Percentiles rank a stretch among this genome's conserved stretches.
phyloP scores from a whole-genome alignment of 306 rosid species.

The Corylus heterophylla region DNA sequence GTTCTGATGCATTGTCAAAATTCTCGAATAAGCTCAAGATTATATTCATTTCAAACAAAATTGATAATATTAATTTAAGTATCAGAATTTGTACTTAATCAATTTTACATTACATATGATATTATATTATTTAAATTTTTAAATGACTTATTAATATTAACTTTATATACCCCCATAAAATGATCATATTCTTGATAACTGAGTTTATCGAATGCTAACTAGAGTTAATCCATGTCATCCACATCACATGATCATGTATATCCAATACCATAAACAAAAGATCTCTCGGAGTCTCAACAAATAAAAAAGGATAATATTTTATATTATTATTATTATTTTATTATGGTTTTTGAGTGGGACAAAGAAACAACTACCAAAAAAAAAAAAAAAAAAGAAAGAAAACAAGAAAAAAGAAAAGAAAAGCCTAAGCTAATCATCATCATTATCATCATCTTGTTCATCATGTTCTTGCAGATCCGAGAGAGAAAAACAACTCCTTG shows the following conservation, averaged over 20 bases:
- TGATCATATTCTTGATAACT: no score
- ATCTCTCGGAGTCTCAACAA: neutral
- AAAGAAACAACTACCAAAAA: slow-evolving; percentile 7
- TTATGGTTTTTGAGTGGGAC: slow-evolving; percentile 17
- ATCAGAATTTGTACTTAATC: no score
- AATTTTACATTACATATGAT: no score
- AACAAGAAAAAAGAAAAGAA: neutral
- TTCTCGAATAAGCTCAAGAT: no score
- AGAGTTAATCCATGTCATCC: no score
- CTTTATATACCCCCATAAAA: no score
- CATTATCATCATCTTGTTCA: slow-evolving; percentile 42
- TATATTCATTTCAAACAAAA: no score
- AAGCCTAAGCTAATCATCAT: slow-evolving; percentile 17
- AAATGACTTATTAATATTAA: no score
- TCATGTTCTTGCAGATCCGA: slow-evolving; percentile 77
- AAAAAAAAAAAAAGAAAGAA: neutral
- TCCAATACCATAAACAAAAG: neutral
- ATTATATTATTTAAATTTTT: no score
- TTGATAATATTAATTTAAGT: no score
- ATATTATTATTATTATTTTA: neutral
- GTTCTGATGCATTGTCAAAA: no score
- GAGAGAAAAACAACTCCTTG: slow-evolving; percentile 71
- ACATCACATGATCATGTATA: slow-evolving; percentile 11
- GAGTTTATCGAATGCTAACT: no score
- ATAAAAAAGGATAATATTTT: neutral